A percentile compares a stretch with the other conserved stretches of the same genome.
phyloP scores from a whole-genome alignment of 305 asterid species.

The Lippia alba region DNA sequence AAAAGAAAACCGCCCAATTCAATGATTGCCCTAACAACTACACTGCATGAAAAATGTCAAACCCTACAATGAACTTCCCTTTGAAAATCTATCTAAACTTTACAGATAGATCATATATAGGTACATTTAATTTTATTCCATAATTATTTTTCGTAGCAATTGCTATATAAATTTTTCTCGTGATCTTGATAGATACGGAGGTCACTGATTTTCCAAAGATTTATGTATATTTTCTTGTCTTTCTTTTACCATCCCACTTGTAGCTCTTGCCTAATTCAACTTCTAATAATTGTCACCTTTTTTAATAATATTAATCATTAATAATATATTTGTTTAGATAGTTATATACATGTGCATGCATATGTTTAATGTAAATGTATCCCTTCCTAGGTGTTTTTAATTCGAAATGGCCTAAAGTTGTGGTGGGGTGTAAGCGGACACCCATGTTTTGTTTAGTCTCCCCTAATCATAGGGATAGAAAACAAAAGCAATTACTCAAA shows the following conservation, averaged over 20 bases:
- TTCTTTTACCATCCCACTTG: constrained; percentile 29
- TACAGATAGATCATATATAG: background rate
- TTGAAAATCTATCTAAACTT: constrained; percentile 25
- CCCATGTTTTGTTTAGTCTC: constrained; percentile 30
- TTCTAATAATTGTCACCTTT: background rate
- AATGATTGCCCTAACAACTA: constrained; percentile 26
- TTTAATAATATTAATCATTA: constrained; percentile 20
- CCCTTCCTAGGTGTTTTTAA: constrained; percentile 21
- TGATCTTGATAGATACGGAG: constrained; percentile 48
- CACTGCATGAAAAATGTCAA: constrained; percentile 43
- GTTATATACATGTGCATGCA: constrained; percentile 42
- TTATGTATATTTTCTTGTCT: constrained; percentile 32
- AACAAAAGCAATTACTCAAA: background rate
- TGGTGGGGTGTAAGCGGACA: constrained; percentile 44
- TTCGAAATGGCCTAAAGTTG: constrained; percentile 26
- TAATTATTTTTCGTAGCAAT: constrained; percentile 15
- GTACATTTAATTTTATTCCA: constrained; percentile 23
- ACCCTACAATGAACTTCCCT: constrained; percentile 5
- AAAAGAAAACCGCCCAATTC: constrained; percentile 26
- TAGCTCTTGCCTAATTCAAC: constrained; percentile 29
- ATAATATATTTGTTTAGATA: constrained; percentile 7
- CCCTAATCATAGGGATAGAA: constrained; percentile 34
- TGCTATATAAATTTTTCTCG: constrained; percentile 27
- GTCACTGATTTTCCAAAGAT: constrained; percentile 39
- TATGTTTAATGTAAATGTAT: constrained; percentile 36